Evolutionary conservation across 225 moss, liverwort and hornwort genomes (phyloP).

Genomic region (Pseudisothecium myosuroides): DNA sequence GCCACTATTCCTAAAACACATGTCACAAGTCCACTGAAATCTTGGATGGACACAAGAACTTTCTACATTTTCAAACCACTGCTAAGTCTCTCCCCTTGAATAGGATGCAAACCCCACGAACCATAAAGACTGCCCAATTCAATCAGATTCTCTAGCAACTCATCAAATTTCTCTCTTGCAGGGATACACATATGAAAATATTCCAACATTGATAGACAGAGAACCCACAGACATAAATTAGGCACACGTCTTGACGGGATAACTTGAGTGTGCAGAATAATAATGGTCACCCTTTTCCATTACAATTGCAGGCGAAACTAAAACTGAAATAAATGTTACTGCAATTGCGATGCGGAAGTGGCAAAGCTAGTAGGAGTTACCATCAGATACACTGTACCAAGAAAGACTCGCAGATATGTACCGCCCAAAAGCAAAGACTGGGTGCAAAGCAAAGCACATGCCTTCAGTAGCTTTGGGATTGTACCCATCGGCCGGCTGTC

Average conservation of each 20-base stretch:
- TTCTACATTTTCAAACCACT: not conserved
- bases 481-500: slow-evolving; percentile 1
- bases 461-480: slow-evolving; percentile 20
- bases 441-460: slow-evolving; percentile 41
- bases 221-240: not conserved
- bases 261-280: not conserved
- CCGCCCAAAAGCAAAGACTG: slow-evolving; percentile 35
- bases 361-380: slow-evolving; percentile 12
- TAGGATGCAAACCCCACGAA: not conserved
- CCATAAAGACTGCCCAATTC: not conserved
- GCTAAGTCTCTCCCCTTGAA: not conserved
- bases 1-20: not conserved
- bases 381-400: slow-evolving; percentile 28
- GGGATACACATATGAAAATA: not conserved
- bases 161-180: not conserved
- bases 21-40: not conserved
- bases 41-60: not conserved
- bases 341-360: not conserved
- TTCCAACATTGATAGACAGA: not conserved
- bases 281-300: not conserved
- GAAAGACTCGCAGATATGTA: slow-evolving; percentile 37
- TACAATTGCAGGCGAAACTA: not conserved
- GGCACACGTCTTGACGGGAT: not conserved
- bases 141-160: not conserved
- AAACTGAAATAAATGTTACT: not conserved